Evolutionary conservation across 1,139 yeast genomes (phyloP).

Genomic region (Magnusiomyces suaveolens): DNA sequence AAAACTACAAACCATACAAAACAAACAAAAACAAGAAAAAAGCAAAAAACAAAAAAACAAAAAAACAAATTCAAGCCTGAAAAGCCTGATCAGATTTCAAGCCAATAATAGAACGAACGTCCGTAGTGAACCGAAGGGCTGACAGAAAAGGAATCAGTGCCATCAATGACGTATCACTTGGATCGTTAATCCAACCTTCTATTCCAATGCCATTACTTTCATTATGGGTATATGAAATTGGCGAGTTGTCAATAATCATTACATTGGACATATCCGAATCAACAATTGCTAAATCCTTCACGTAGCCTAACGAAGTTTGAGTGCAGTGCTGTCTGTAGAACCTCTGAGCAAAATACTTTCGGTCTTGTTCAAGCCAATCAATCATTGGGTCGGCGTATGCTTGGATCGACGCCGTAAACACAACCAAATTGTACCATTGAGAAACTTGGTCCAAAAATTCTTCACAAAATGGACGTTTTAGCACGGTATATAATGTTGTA

Average conservation of each 20-base stretch:
- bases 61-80: background rate
- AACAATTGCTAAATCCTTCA: conserved; percentile 63
- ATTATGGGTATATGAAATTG: conserved; percentile 74
- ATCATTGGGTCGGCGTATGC: conserved; percentile 97
- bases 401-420: conserved; percentile 66
- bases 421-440: conserved; percentile 67
- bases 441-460: conserved; percentile 66
- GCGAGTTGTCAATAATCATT: conserved; percentile 83
- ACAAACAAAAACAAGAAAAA: too few species aligned
- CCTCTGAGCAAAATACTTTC: conserved; percentile 46
- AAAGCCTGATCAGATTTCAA: conserved; percentile 46
- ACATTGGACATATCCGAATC: conserved; percentile 56
- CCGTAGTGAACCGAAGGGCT: conserved; percentile 70
- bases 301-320: conserved; percentile 57
- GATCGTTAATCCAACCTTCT: conserved; percentile 97
- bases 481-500: conserved; percentile 79
- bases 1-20: too few species aligned
- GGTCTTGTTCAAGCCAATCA: conserved; percentile 65
- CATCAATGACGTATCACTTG: conserved; percentile 72
- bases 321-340: conserved; percentile 77
- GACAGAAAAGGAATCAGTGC: conserved; percentile 72
- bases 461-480: conserved; percentile 87
- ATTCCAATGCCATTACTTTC: conserved; percentile 83
- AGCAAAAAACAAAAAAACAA: background rate
- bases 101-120: conserved; percentile 74